phyloP scores from a whole-genome alignment of 352 stramenopile species.

The Phytophthora palmivora region DNA sequence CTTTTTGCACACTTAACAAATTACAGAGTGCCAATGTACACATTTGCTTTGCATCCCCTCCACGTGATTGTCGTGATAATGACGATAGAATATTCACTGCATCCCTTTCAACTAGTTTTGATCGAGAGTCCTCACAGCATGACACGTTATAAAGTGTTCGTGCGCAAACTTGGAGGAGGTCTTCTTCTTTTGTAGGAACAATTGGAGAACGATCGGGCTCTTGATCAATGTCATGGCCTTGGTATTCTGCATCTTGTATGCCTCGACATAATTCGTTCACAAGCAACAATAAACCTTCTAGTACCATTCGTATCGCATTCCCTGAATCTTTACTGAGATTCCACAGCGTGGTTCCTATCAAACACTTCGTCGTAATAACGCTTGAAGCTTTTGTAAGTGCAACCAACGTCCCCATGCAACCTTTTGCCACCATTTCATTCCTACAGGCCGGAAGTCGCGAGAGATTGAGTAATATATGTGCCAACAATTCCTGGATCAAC shows the following conservation, averaged over 20 bases:
- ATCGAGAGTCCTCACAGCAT: slow-evolving; percentile 65
- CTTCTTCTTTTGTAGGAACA: slow-evolving; percentile 21
- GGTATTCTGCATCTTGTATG: slow-evolving; percentile 18
- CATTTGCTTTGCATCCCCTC: slow-evolving; percentile 71
- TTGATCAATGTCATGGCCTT: not conserved
- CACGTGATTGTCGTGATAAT: slow-evolving; percentile 44
- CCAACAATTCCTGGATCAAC: slow-evolving; percentile 65
- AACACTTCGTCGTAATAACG: slow-evolving; percentile 45
- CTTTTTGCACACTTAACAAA: slow-evolving; percentile 77
- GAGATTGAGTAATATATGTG: slow-evolving; percentile 80
- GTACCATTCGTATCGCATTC: slow-evolving; percentile 78
- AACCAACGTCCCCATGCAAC: slow-evolving; percentile 60
- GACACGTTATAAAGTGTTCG: slow-evolving; percentile 78
- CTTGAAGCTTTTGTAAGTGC: slow-evolving; percentile 48
- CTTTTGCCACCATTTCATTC: slow-evolving; percentile 78
- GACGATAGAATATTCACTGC: slow-evolving; percentile 61
- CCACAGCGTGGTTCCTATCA: slow-evolving; percentile 69
- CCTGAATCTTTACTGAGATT: slow-evolving; percentile 77
- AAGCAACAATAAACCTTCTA: slow-evolving; percentile 69
- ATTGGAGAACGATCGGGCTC: not conserved
- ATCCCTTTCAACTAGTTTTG: slow-evolving; percentile 76
- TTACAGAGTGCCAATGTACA: slow-evolving; percentile 83
- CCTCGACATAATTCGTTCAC: slow-evolving; percentile 61
- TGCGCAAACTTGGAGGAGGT: slow-evolving; percentile 53
- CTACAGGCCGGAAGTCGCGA: slow-evolving; percentile 64